phyloP scores from a whole-genome alignment of 2,329 filamentous ascomycete species.

The Karstenula rhodostoma region DNA sequence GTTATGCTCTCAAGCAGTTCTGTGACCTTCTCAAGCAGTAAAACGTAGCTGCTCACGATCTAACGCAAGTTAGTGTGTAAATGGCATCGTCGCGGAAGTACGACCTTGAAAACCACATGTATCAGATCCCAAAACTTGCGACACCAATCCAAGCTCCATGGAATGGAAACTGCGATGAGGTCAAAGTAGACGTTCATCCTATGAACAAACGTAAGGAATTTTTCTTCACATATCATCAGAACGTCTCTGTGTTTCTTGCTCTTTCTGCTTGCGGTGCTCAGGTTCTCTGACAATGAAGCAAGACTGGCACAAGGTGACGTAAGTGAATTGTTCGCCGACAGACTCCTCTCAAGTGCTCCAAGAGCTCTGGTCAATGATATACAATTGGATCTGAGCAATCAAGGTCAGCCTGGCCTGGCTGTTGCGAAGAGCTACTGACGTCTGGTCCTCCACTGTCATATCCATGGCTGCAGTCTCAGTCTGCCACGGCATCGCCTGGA shows the following conservation, averaged over 20 bases:
- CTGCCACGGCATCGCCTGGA: conserved; percentile 30
- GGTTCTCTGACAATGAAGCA: conserved; percentile 28
- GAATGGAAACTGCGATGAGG: conserved; percentile 29
- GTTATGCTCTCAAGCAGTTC: conserved; percentile 36
- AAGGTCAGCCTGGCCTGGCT: not conserved
- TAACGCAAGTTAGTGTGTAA: conserved; percentile 14
- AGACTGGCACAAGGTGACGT: conserved; percentile 26
- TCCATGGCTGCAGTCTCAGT: conserved; percentile 26
- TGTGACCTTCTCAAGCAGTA: conserved; percentile 35
- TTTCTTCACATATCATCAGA: conserved; percentile 26
- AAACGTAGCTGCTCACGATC: conserved; percentile 29
- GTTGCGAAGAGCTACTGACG: conserved; percentile 24
- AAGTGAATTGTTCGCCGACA: conserved; percentile 29
- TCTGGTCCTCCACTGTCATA: conserved; percentile 33
- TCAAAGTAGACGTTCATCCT: conserved; percentile 39
- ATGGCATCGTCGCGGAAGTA: not conserved
- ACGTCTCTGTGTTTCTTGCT: conserved; percentile 21
- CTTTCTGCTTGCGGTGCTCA: conserved; percentile 22
- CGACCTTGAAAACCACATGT: conserved; percentile 35
- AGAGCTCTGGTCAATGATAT: conserved; percentile 33
- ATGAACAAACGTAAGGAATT: conserved; percentile 31
- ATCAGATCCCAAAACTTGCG: conserved; percentile 36
- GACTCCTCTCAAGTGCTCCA: conserved; percentile 25
- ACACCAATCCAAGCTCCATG: conserved; percentile 29
- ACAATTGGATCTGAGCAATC: conserved; percentile 20